Conservation (phyloP, 768 basidiomycete species). For the Lactarius hengduanensis region DNA sequence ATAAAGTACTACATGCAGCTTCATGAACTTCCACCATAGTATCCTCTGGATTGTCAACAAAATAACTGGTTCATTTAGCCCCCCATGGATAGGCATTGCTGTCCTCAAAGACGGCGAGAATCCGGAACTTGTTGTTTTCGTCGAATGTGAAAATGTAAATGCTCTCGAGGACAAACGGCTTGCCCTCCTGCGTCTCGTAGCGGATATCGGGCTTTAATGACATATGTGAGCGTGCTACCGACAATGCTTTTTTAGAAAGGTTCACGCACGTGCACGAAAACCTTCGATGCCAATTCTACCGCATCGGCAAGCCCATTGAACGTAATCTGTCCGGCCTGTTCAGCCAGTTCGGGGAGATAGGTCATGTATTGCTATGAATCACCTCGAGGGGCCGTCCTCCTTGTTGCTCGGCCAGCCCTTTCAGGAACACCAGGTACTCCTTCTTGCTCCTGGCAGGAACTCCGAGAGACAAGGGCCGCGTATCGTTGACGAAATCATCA, state of each 20-base stretch:
- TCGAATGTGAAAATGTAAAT: conserved; percentile 14
- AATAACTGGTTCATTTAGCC: background rate
- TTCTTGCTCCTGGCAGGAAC: conserved; percentile 6
- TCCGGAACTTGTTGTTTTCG: conserved; percentile 9
- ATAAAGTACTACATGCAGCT: background rate
- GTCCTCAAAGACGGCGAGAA: conserved; percentile 7
- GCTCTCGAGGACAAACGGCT: conserved; percentile 12
- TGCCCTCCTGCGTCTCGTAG: conserved; percentile 3
- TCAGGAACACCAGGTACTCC: conserved; percentile 16
- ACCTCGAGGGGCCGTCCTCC: conserved; percentile 11
- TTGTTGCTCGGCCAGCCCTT: background rate
- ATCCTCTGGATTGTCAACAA: background rate
- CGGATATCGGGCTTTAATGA: background rate
- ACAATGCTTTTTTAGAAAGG: background rate
- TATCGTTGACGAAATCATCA: conserved; percentile 17
- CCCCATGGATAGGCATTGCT: background rate
- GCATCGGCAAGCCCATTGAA: conserved; percentile 9
- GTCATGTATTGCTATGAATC: background rate
- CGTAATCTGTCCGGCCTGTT: background rate
- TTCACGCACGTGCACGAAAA: conserved; percentile 12
- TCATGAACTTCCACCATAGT: background rate
- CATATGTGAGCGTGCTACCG: background rate
- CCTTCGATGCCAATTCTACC: background rate
- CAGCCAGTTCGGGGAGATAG: background rate
- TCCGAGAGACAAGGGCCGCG: background rate